Evolutionary conservation across 495 filamentous ascomycete species (phyloP).

Genomic region (Aspergillus avenaceus): DNA sequence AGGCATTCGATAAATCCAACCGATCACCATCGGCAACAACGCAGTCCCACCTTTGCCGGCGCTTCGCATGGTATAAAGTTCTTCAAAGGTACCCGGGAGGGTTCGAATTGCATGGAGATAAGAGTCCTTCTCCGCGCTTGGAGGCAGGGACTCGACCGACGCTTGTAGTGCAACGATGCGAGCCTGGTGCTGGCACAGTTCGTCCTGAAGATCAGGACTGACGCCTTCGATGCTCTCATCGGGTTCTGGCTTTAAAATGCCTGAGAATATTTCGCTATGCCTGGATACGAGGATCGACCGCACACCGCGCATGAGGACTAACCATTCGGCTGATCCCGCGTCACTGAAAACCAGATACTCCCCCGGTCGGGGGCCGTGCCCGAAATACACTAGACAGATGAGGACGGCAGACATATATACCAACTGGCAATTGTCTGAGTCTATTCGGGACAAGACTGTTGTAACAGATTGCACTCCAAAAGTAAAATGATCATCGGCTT

Average conservation of each 20-base stretch:
- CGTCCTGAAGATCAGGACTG: slow-evolving; percentile 8
- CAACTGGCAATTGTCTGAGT: slow-evolving; percentile 35
- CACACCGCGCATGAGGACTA: slow-evolving; percentile 41
- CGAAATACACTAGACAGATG: slow-evolving; percentile 46
- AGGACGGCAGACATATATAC: slow-evolving; percentile 45
- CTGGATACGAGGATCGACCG: slow-evolving; percentile 25
- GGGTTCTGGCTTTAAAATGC: slow-evolving; percentile 17
- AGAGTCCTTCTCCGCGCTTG: neutral
- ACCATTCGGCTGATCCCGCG: slow-evolving; percentile 37
- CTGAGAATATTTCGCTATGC: slow-evolving; percentile 24
- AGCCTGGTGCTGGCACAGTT: slow-evolving; percentile 14
- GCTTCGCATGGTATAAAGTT: slow-evolving; percentile 18
- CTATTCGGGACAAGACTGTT: slow-evolving; percentile 27
- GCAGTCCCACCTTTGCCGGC: slow-evolving; percentile 5
- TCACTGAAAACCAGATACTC: slow-evolving; percentile 44
- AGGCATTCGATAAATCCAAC: slow-evolving; percentile 34
- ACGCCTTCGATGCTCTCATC: slow-evolving; percentile 4
- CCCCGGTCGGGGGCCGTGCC: slow-evolving; percentile 31
- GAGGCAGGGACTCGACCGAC: slow-evolving; percentile 10
- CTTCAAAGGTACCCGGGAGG: slow-evolving; percentile 15
- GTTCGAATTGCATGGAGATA: slow-evolving; percentile 12
- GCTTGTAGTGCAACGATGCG: slow-evolving; percentile 12
- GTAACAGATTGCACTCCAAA: slow-evolving; percentile 43
- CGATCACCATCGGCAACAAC: slow-evolving; percentile 27
- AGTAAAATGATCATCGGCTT: slow-evolving; percentile 45